Percentiles rank a stretch among this genome's conserved stretches.
Conservation (phyloP, 164 flowering plant species). For the Houttuynia cordata region DNA sequence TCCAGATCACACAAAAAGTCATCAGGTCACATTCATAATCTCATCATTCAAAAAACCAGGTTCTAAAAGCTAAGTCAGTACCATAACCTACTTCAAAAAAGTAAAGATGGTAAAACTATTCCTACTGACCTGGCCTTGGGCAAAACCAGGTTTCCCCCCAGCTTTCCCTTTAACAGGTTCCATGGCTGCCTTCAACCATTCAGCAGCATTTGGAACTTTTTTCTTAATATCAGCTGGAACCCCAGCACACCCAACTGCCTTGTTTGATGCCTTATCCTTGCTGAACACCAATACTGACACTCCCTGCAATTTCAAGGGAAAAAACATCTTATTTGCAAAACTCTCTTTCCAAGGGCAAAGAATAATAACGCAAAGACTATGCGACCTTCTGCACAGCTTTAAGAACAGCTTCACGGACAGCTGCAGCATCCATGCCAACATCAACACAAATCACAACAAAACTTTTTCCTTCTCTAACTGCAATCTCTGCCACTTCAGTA, state of each 20-base stretch:
- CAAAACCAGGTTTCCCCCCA: constrained; percentile 86
- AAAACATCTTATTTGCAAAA: background rate
- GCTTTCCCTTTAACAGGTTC: constrained; percentile 75
- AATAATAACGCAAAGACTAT: background rate
- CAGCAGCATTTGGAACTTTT: constrained; percentile 50
- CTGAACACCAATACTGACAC: constrained; percentile 77
- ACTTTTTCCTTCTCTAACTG: constrained; percentile 57
- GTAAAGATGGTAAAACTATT: background rate
- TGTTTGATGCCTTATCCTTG: constrained; percentile 59
- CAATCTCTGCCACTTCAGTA: constrained; percentile 50
- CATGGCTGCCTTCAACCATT: constrained; percentile 72
- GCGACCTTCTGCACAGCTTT: constrained; percentile 38
- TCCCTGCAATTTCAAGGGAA: constrained; percentile 35
- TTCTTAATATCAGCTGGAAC: constrained; percentile 50
- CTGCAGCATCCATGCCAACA: constrained; percentile 76
- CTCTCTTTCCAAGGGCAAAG: background rate
- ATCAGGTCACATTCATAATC: background rate
- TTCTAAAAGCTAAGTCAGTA: background rate
- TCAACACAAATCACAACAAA: constrained; percentile 60
- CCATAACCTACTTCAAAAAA: too few species aligned
- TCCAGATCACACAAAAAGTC: too few species aligned
- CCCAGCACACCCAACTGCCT: constrained; percentile 85
- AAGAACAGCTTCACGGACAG: constrained; percentile 82
- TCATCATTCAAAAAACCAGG: background rate
- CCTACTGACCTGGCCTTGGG: constrained; percentile 79